Evolutionary conservation across 1,139 yeast genomes (phyloP).

Genomic region (Taphrina deformans): DNA sequence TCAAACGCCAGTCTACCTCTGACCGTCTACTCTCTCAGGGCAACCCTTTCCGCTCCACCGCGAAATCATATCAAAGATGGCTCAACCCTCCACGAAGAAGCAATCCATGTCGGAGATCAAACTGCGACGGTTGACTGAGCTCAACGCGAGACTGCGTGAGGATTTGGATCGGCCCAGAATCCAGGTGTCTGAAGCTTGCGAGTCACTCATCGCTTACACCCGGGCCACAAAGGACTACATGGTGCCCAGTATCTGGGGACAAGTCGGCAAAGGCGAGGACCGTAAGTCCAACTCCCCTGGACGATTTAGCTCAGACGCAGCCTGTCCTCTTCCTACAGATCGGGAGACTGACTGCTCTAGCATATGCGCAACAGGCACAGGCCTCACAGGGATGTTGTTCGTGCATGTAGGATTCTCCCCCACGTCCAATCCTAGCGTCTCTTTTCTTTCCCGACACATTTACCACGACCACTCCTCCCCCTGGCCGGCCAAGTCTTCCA

Average conservation of each 20-base stretch:
- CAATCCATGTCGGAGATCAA: slow-evolving; percentile 38
- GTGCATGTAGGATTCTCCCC: slow-evolving; percentile 4
- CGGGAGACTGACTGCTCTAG: background rate
- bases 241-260: slow-evolving; percentile 40
- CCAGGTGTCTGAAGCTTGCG: slow-evolving; percentile 39
- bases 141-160: slow-evolving; percentile 37
- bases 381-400: slow-evolving; percentile 12
- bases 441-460: background rate
- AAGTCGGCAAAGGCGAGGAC: slow-evolving; percentile 38
- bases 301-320: no score
- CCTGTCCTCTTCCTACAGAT: no score
- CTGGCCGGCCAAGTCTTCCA: no score
- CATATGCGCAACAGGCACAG: slow-evolving; percentile 15
- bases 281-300: slow-evolving; percentile 29
- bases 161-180: slow-evolving; percentile 40
- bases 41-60: background rate
- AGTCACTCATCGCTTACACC: slow-evolving; percentile 38
- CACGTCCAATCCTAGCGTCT: background rate
- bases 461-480: no score
- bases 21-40: background rate
- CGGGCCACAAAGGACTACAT: slow-evolving; percentile 39
- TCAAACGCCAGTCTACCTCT: background rate
- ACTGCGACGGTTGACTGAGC: slow-evolving; percentile 38
- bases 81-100: slow-evolving; percentile 34
- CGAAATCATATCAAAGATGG: background rate